phyloP scores from a whole-genome alignment of 305 asterid genomes.

The Fraxinus sp. region DNA sequence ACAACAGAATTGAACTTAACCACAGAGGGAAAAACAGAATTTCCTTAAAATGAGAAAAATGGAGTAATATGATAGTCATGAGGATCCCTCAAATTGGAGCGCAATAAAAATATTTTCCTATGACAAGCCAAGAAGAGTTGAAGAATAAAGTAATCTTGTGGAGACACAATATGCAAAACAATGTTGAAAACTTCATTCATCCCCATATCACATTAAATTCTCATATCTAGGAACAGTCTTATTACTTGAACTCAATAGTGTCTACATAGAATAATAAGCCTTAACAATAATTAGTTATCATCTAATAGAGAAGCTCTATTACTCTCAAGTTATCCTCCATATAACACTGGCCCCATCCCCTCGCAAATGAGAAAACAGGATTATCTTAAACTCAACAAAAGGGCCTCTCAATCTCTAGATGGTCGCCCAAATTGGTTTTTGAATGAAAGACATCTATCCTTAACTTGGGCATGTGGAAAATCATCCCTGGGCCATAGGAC shows the following conservation, averaged over 20 bases:
- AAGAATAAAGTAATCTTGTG: background rate
- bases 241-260: background rate
- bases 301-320: background rate
- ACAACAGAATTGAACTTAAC: background rate
- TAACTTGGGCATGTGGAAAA: background rate
- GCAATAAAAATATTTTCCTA: background rate
- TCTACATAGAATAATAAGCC: background rate
- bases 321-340: background rate
- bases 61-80: background rate
- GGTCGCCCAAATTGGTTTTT: background rate
- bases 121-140: background rate
- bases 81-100: background rate
- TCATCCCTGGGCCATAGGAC: background rate
- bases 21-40: background rate
- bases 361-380: background rate
- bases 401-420: background rate
- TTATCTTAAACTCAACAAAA: background rate
- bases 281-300: background rate
- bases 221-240: background rate
- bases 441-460: background rate
- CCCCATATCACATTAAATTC: background rate
- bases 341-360: background rate
- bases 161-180: background rate
- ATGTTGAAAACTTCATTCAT: conserved; percentile 2
- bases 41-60: background rate